Evolutionary conservation across 495 filamentous ascomycete species (phyloP).

Genomic region (Trichoderma erinaceum): DNA sequence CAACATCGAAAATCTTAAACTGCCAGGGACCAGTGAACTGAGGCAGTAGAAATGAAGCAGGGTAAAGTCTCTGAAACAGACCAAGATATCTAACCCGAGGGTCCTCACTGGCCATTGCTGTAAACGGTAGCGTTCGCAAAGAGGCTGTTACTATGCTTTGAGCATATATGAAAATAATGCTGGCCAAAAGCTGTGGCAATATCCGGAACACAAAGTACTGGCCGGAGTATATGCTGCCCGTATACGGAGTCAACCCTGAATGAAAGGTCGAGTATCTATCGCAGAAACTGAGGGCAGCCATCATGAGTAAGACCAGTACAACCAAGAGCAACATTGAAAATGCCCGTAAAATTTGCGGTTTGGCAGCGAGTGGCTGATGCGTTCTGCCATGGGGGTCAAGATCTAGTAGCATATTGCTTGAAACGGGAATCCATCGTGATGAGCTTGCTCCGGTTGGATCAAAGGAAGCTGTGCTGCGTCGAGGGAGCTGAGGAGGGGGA

Average conservation of each 20-base stretch:
- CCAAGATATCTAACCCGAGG: slow-evolving; percentile 42
- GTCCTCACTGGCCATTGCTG: slow-evolving; percentile 58
- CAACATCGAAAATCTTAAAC: slow-evolving; percentile 37
- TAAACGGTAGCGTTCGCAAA: slow-evolving; percentile 73
- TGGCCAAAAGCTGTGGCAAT: slow-evolving; percentile 71
- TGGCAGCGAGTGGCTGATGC: slow-evolving; percentile 51
- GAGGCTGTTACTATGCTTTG: slow-evolving; percentile 67
- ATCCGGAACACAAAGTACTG: slow-evolving; percentile 86
- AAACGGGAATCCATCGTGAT: slow-evolving; percentile 12
- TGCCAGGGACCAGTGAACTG: slow-evolving; percentile 39
- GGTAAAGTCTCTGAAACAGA: slow-evolving; percentile 47
- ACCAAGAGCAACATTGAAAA: slow-evolving; percentile 53
- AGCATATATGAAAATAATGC: slow-evolving; percentile 65
- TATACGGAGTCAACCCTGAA: slow-evolving; percentile 60
- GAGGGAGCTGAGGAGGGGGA: not conserved
- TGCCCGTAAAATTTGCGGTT: slow-evolving; percentile 61
- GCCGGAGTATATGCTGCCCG: slow-evolving; percentile 51
- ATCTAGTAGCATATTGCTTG: slow-evolving; percentile 10
- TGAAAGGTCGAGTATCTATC: slow-evolving; percentile 63
- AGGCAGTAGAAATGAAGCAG: slow-evolving; percentile 45
- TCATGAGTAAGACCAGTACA: slow-evolving; percentile 61
- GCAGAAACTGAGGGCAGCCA: slow-evolving; percentile 62
- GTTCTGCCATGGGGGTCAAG: slow-evolving; percentile 18
- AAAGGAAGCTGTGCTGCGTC: slow-evolving; percentile 7
- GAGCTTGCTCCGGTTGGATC: not conserved